A percentile compares a stretch with the other conserved stretches of the same genome.
These are phyloP conservation scores for Solanum chilense DNA, from an alignment of 257 asterid genomes.

Conservation along the genomic window DNA sequence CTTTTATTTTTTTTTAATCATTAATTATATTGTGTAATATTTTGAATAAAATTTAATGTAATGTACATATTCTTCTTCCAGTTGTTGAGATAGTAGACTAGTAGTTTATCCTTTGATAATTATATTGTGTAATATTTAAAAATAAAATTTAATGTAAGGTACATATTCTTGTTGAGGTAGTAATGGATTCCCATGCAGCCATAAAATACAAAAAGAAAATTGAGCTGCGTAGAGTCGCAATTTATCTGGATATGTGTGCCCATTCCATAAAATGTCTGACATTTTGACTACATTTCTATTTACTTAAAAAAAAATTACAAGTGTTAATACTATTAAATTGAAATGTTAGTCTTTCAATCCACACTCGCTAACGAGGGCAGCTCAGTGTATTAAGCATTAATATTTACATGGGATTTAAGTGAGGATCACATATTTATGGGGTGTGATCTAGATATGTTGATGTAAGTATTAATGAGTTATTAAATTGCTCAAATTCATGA, in stretches of 20 bases:
- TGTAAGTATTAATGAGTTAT: no score
- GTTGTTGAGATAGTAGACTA: not conserved
- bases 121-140: not conserved
- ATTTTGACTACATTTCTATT: not conserved
- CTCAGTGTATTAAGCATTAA: not conserved
- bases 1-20: not conserved
- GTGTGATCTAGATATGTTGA: not conserved
- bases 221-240: not conserved
- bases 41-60: not conserved
- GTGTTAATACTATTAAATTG: not conserved
- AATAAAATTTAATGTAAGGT: not conserved
- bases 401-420: no score
- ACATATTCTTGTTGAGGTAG: not conserved
- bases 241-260: not conserved
- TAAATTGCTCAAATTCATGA: rapidly evolving
- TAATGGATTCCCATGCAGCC: not conserved
- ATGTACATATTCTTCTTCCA: not conserved
- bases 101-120: no score
- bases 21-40: not conserved
- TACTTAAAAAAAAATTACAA: no score
- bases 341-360: not conserved
- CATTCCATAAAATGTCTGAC: not conserved
- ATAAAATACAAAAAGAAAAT: not conserved
- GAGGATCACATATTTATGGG: not conserved
- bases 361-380: rapidly evolving